Evolutionary conservation across 768 basidiomycete species (phyloP), one percentile per base, ranked within the genome.

Genomic region (Mycena alexandri): DNA sequence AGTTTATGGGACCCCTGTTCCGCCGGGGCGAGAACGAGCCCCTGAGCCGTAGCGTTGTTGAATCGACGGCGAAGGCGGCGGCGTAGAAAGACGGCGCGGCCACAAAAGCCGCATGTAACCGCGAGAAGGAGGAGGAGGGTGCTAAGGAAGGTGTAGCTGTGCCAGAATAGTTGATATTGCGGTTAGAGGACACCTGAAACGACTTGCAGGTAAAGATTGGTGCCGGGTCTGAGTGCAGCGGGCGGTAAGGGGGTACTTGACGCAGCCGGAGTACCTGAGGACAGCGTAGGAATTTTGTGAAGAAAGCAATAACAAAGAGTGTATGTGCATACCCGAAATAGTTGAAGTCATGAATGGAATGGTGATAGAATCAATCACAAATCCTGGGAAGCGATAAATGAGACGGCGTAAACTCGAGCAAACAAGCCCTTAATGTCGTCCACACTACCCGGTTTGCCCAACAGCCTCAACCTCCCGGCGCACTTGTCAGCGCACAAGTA

Each of bases 401-500:
- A 3, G 38, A 14, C 14, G 14, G 10, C 5, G 9, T 38, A 3
- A 38, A 38, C 14, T 5, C 3, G 3, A 29, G 6, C 29, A 29
- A 29, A 6, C 29, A 29, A 29, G 29, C 0, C 42, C 51, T 43
- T 19, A 34, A 56, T 50, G 44, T 25, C 53, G 46, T 22, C n/a
- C n/a, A n/a, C n/a, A n/a, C n/a, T 70, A 19, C 67, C 77, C 48
- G 25, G 70, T 5, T 83, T 94, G 10, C 93, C 93, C 19, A 77
- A 83, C 60, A 92, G 89, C 24, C 89, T 95, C 74, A 82, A 91
- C 71, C 87, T 94, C 7, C 86, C 93, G 0, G 86, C 93, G 2
- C 93, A 93, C 76, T 84, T 95, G 41, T 88, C 86, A 34, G 93
- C 93, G 0, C 93, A 94, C 84, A 94, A 95, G 79, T 95, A 95